A percentile compares a stretch with the other conserved stretches of the same genome.
Conservation (phyloP, 257 asterid genomes). For the Solanum appendiculatum region DNA sequence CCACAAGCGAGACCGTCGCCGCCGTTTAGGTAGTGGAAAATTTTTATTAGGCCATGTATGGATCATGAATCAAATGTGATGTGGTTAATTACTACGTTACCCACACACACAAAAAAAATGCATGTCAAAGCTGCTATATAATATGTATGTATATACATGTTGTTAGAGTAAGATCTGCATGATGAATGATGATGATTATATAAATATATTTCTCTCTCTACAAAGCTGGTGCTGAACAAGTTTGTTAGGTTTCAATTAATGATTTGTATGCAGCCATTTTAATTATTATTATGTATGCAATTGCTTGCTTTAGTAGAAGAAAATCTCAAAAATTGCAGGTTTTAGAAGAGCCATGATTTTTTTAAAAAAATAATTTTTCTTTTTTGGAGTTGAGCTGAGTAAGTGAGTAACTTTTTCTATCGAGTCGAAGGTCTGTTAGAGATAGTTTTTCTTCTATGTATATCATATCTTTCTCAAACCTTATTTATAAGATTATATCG, state of each 20-base stretch:
- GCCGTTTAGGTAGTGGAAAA: background rate
- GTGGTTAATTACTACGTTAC: background rate
- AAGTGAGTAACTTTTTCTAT: background rate
- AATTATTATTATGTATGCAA: background rate
- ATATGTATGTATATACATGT: background rate
- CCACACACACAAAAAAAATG: background rate
- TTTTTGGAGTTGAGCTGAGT: background rate
- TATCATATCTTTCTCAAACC: rapidly evolving
- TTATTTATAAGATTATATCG: background rate
- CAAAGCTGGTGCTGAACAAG: background rate
- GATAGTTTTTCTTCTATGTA: too few relatives aligned
- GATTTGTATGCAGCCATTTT: background rate
- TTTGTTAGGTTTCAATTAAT: background rate
- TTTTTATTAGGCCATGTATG: background rate
- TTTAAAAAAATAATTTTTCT: too few relatives aligned
- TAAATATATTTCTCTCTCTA: background rate
- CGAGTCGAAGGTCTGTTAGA: background rate
- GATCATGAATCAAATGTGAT: background rate
- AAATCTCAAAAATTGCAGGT: background rate
- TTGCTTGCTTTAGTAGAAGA: background rate
- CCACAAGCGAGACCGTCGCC: background rate
- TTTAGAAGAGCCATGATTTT: background rate
- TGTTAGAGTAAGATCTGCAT: background rate
- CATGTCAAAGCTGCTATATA: background rate
- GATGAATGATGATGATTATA: background rate